Evolutionary conservation across 2,329 filamentous ascomycete species (phyloP).

Genomic region (Cladosporium colombiae): DNA sequence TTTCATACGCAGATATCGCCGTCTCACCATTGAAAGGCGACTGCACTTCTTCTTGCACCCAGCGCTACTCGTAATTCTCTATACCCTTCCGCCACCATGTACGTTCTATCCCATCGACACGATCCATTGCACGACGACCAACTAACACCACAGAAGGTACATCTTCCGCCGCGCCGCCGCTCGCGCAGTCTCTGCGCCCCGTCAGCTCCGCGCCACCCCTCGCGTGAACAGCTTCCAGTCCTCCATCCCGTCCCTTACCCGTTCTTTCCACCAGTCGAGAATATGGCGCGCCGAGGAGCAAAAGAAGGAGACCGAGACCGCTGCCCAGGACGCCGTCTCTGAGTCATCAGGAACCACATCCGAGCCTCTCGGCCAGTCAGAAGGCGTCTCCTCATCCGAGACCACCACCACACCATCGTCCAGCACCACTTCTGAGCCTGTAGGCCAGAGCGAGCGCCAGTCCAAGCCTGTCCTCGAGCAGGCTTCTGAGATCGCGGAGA

Average conservation of each 20-base stretch:
- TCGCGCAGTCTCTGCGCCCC: constrained; percentile 53
- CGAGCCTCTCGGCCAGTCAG: constrained; percentile 21
- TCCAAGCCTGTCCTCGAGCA: constrained; percentile 21
- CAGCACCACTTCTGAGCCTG: constrained; percentile 22
- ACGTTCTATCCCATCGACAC: not conserved
- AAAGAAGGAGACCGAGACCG: constrained; percentile 26
- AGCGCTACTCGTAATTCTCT: not conserved
- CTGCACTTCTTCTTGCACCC: not conserved
- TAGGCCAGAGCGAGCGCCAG: constrained; percentile 23
- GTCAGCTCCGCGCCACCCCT: constrained; percentile 31
- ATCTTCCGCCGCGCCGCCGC: constrained; percentile 59
- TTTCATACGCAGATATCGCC: not conserved
- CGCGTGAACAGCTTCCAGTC: constrained; percentile 40
- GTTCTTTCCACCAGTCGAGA: constrained; percentile 43
- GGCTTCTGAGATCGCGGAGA: constrained; percentile 23
- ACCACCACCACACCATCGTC: constrained; percentile 14
- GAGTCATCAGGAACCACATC: constrained; percentile 28
- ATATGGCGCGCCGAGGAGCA: constrained; percentile 31
- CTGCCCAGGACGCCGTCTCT: constrained; percentile 23
- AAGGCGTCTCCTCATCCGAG: constrained; percentile 12
- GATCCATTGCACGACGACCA: not conserved
- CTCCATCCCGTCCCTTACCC: constrained; percentile 38
- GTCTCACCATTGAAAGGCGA: not conserved
- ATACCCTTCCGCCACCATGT: constrained; percentile 11
- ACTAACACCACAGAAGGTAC: constrained; percentile 47